Conservation (phyloP, 495 filamentous ascomycete species). For the Aspergillus egyptiacus region DNA sequence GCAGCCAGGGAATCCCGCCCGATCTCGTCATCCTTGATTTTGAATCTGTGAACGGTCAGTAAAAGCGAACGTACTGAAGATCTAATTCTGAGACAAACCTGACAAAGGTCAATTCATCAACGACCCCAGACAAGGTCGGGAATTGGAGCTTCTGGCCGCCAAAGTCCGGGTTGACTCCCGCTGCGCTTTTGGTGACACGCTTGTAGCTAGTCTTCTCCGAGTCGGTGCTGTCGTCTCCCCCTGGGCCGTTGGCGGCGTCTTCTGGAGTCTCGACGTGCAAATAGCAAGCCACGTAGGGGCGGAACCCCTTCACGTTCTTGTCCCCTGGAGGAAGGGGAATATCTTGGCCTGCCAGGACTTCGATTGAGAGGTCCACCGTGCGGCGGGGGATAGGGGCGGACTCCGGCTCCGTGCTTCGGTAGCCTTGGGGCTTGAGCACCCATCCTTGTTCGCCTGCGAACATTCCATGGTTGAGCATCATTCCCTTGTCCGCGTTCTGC, state of each 20-base stretch:
- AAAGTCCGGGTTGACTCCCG: conserved; percentile 66
- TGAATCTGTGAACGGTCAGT: conserved; percentile 52
- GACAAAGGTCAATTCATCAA: conserved; percentile 75
- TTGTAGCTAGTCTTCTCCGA: conserved; percentile 59
- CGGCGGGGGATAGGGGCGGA: conserved; percentile 20
- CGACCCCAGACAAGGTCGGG: conserved; percentile 53
- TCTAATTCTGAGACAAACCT: conserved; percentile 45
- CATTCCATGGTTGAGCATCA: conserved; percentile 96
- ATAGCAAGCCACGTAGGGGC: conserved; percentile 75
- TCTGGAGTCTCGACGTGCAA: conserved; percentile 66
- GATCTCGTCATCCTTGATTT: conserved; percentile 77
- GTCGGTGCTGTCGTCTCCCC: conserved; percentile 38
- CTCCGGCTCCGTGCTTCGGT: conserved; percentile 37
- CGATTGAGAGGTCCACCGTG: conserved; percentile 42
- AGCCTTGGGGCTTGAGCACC: conserved; percentile 74
- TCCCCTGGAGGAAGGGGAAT: conserved; percentile 45
- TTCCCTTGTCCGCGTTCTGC: conserved; percentile 84
- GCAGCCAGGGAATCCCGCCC: conserved; percentile 69
- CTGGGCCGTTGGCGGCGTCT: conserved; percentile 13
- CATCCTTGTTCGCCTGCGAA: conserved; percentile 76
- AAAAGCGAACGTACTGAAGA: neutral
- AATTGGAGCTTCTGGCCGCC: conserved; percentile 58
- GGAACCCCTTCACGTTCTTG: conserved; percentile 54
- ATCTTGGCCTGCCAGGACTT: conserved; percentile 48
- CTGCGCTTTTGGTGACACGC: conserved; percentile 54